Evolutionary conservation across 345 rosid species (phyloP), one percentile per base, ranked within the genome.

Genomic region (Eutrema heterophyllum): DNA sequence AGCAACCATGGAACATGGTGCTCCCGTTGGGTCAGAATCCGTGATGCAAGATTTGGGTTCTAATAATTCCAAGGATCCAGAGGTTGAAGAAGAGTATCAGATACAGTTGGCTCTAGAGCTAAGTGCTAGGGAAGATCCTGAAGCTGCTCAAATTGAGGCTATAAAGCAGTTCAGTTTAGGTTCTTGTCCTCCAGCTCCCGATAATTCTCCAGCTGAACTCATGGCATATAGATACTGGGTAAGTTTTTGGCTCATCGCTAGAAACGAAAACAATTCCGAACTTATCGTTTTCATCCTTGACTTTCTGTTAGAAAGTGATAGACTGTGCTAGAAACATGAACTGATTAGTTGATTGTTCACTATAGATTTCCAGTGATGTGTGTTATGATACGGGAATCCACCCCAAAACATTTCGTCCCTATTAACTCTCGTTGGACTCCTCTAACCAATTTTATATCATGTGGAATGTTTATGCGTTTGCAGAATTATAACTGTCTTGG

Each of bases 91-190:
- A 78, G 96, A 91, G 79, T 91, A 84, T 83, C 98, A 93, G 79
- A 89, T 91, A 78, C 96, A 93, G 79, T 44, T 88, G 82, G 98
- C 98, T 77, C 65, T 93, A 69, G 96, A 93, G 81, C 72, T 93
- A 83, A 93, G 98, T 83, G 96, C 96, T 7, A 93, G 82, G 76
- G 98, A 93, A 86, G 98, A 93, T 82, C 98, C 98, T 62, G 98
- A 93, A 79, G 97, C 98, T 27, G 91, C 89, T 81, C 98, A 93
- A 78, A 93, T 93, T 78, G 97, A 93, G 83, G 94, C 96, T 81
- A 91, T 93, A 44, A 93, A 93, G 81, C 98, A 93, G 79, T 86
- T 93, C 57, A 93, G 97, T 79, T 79, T 91, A 68, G 96, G 96
- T 44, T 80, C 93, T 76, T 83, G 87, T 80, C 87, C 84, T 78